These are phyloP conservation scores for Hymenoscyphus linearis DNA, from an alignment of 2,329 filamentous ascomycete species.

Conservation along the genomic window DNA sequence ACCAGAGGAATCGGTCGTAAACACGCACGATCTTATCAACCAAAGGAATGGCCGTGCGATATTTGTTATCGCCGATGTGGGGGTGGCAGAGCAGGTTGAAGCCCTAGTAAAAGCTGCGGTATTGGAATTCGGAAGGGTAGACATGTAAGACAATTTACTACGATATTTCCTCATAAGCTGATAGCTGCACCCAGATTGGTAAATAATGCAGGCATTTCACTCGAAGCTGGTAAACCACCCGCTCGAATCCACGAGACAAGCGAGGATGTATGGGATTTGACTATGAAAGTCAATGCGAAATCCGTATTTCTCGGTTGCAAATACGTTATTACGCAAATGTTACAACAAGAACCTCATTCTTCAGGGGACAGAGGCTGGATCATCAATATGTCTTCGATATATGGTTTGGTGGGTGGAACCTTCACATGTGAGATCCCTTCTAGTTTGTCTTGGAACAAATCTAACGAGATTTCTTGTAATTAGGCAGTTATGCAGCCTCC, in stretches of 20 bases:
- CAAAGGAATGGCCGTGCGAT: conserved; percentile 34
- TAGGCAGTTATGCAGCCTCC: conserved; percentile 40
- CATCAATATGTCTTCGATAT: conserved; percentile 43
- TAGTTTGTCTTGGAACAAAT: neutral
- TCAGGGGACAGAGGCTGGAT: conserved; percentile 44
- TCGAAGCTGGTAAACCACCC: conserved; percentile 31
- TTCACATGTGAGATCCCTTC: conserved; percentile 24
- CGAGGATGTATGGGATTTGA: conserved; percentile 41
- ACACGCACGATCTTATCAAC: conserved; percentile 37
- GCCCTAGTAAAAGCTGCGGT: conserved; percentile 34
- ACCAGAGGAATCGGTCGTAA: conserved; percentile 24
- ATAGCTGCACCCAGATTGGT: conserved; percentile 33
- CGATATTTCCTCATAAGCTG: neutral
- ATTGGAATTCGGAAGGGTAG: conserved; percentile 35
- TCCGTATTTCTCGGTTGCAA: conserved; percentile 40
- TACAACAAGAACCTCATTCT: conserved; percentile 38
- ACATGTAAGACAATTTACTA: conserved; percentile 35
- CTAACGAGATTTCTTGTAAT: neutral
- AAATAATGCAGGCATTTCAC: conserved; percentile 45
- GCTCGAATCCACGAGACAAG: conserved; percentile 41
- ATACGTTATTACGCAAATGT: conserved; percentile 44
- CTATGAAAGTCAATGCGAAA: conserved; percentile 36
- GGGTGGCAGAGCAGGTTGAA: conserved; percentile 34
- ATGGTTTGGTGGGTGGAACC: conserved; percentile 35
- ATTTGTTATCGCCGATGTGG: conserved; percentile 42